phyloP scores from a whole-genome alignment of 1,284 basidiomycete genomes.

The Ustilago hordei region DNA sequence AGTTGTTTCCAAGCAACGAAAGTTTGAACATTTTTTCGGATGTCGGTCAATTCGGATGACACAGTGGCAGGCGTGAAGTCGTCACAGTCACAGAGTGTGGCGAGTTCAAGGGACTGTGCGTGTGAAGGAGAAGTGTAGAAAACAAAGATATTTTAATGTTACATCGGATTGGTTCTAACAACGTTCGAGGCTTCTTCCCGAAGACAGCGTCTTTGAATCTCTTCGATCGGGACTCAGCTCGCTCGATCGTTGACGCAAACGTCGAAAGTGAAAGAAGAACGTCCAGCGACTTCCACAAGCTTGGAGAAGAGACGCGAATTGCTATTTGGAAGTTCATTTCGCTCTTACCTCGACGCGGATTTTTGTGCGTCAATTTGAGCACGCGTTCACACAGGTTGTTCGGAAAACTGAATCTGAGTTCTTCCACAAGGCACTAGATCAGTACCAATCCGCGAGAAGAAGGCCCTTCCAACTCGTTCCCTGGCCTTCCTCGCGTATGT shows the following conservation, averaged over 20 bases:
- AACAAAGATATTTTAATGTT: not conserved
- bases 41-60: conserved; percentile 11
- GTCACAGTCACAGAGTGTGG: not conserved
- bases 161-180: not conserved
- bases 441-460: conserved; percentile 3
- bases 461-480: conserved; percentile 35
- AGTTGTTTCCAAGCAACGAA: not conserved
- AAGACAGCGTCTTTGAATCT: not conserved
- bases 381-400: not conserved
- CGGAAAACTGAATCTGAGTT: conserved; percentile 7
- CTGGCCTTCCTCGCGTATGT: conserved; percentile 41
- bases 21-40: conserved; percentile 4
- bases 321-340: conserved; percentile 30
- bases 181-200: no score
- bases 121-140: not conserved
- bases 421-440: conserved; percentile 11
- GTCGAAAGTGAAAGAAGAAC: conserved; percentile 29
- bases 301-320: conserved; percentile 6
- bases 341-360: conserved; percentile 11
- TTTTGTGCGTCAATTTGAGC: not conserved
- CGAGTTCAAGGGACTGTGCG: not conserved
- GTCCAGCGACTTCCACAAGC: conserved; percentile 23
- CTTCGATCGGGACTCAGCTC: not conserved
- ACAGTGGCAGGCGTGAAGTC: not conserved
- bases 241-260: not conserved